phyloP scores from a whole-genome alignment of 176 grass and related monocot species.

The Tillandsia leiboldiana region DNA sequence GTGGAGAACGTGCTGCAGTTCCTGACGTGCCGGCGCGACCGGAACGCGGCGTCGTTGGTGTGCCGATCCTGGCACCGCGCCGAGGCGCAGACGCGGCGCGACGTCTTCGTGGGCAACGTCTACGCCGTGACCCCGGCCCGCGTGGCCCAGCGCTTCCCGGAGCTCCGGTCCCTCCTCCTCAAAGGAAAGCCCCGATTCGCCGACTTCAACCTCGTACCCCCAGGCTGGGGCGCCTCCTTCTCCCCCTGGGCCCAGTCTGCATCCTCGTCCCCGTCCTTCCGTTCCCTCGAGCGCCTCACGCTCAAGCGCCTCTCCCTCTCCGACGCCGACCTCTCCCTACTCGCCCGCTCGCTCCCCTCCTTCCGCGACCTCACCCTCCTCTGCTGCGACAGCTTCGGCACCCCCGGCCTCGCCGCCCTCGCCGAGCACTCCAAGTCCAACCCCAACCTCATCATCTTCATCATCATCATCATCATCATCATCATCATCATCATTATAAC shows the following conservation, averaged over 20 bases:
- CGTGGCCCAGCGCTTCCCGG: slow-evolving; percentile 54
- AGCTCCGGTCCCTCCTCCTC: slow-evolving; percentile 45
- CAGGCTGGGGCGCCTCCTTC: slow-evolving; percentile 66
- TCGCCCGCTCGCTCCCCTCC: slow-evolving; percentile 31
- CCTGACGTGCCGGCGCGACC: slow-evolving; percentile 48
- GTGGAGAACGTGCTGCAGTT: slow-evolving; percentile 94
- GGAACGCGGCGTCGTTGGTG: slow-evolving; percentile 65
- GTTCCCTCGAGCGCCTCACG: slow-evolving; percentile 39
- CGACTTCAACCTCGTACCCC: slow-evolving; percentile 80
- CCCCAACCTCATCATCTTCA: neutral
- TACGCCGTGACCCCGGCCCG: slow-evolving; percentile 59
- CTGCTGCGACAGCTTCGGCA: slow-evolving; percentile 86
- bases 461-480: neutral
- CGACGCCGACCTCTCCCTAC: slow-evolving; percentile 66
- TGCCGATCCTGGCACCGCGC: slow-evolving; percentile 75
- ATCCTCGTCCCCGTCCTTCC: slow-evolving; percentile 25
- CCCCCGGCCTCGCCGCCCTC: slow-evolving; percentile 56
- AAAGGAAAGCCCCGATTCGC: slow-evolving; percentile 82
- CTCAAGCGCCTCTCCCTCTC: slow-evolving; percentile 85
- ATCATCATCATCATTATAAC: neutral
- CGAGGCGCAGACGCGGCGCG: slow-evolving; percentile 52
- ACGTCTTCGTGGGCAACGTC: slow-evolving; percentile 71
- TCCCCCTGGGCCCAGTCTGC: slow-evolving; percentile 52
- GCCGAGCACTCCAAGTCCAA: slow-evolving; percentile 77
- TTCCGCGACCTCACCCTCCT: slow-evolving; percentile 67